These are phyloP conservation scores for Quercus glauca DNA, from an alignment of 306 rosid genomes.

Conservation along the genomic window DNA sequence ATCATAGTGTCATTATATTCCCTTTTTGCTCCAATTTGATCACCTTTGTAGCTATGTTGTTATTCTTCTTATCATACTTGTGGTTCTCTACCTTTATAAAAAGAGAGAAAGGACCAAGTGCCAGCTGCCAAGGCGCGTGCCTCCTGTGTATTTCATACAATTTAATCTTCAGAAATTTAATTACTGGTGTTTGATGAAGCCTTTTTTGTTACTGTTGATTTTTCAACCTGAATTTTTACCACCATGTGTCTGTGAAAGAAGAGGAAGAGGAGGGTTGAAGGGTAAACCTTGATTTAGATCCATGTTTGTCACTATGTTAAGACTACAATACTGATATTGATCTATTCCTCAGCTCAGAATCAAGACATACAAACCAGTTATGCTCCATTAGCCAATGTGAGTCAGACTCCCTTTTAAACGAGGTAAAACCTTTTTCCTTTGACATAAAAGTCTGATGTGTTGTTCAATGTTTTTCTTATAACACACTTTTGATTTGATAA, in stretches of 20 bases:
- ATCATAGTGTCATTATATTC: constrained; percentile 17
- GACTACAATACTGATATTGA: constrained; percentile 25
- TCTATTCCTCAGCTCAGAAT: constrained; percentile 70
- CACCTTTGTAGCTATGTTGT: neutral
- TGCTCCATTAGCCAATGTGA: constrained; percentile 95
- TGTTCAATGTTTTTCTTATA: neutral
- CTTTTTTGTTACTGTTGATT: neutral
- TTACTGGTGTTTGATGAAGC: neutral
- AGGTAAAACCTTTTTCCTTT: constrained; percentile 49
- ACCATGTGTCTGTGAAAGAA: neutral
- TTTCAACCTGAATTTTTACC: neutral
- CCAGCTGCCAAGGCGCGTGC: neutral
- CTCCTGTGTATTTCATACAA: neutral
- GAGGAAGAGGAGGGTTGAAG: neutral
- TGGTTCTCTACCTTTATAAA: neutral
- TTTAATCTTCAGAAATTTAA: neutral
- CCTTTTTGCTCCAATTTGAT: constrained; percentile 7
- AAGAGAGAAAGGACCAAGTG: neutral
- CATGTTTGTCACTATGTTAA: neutral
- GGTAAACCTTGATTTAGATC: neutral
- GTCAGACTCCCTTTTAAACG: constrained; percentile 85
- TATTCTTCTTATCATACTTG: neutral
- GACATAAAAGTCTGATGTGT: neutral
- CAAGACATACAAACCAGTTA: constrained; percentile 81
- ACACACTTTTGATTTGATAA: neutral